A percentile compares a stretch with the other conserved stretches of the same genome.
Conservation (phyloP, 495 filamentous ascomycete genomes). For the Rhypophila decipiens region DNA sequence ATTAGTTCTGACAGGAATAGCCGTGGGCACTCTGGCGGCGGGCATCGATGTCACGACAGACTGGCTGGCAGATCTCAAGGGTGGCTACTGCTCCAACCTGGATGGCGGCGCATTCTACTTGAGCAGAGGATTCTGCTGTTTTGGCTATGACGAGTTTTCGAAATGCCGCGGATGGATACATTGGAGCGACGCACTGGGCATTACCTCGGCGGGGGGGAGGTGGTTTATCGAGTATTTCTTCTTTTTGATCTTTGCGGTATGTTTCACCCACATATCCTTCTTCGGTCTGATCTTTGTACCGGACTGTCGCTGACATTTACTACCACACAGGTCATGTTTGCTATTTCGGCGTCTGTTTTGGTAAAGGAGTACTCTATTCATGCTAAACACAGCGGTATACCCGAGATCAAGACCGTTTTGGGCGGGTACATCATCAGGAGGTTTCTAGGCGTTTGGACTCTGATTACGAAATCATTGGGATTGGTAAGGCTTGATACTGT, state of each 20-base stretch:
- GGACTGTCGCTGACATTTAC: too few relatives aligned
- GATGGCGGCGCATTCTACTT: conserved; percentile 85
- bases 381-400: conserved; percentile 93
- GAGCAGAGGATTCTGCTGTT: conserved; percentile 86
- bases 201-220: conserved; percentile 55
- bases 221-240: conserved; percentile 84
- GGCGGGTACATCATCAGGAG: conserved; percentile 90
- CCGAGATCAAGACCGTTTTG: conserved; percentile 94
- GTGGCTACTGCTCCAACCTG: conserved; percentile 74
- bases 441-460: conserved; percentile 90
- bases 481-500: conserved; percentile 53
- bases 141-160: conserved; percentile 71
- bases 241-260: conserved; percentile 74
- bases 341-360: conserved; percentile 67
- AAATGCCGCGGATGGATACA: conserved; percentile 79
- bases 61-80: conserved; percentile 91
- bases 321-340: conserved; percentile 62
- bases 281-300: conserved; percentile 11
- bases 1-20: conserved; percentile 66
- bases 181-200: conserved; percentile 71
- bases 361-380: conserved; percentile 81
- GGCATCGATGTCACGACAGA: conserved; percentile 87
- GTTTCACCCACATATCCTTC: conserved; percentile 18
- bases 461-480: conserved; percentile 86
- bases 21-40: conserved; percentile 78